Conservation (phyloP, 129 eudicot species). For the Flaveria brownii region DNA sequence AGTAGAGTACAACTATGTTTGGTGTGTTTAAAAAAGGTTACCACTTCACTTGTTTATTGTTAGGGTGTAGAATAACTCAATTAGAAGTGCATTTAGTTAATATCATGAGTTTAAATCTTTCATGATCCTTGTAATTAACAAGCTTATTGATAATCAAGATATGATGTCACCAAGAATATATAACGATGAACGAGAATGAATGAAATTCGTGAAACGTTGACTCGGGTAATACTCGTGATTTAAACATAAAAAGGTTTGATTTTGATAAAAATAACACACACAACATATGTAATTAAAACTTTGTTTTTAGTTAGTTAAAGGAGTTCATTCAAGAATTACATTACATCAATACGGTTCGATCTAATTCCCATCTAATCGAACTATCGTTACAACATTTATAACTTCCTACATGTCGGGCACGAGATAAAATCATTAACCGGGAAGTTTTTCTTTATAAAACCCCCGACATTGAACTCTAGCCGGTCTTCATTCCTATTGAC, state of each 20-base stretch:
- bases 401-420: background rate
- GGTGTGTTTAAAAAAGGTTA: too few species aligned
- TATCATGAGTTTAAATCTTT: too few species aligned
- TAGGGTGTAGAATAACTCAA: too few species aligned
- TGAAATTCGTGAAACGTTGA: too few species aligned
- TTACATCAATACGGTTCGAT: background rate
- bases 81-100: too few species aligned
- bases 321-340: constrained; percentile 1
- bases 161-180: too few species aligned
- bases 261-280: background rate
- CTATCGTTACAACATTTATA: too few species aligned
- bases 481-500: background rate
- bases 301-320: background rate
- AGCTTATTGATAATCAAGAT: too few species aligned
- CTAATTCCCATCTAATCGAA: background rate
- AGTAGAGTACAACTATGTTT: too few species aligned
- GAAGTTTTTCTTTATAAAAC: background rate
- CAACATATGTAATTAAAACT: background rate
- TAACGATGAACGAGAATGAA: too few species aligned
- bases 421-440: background rate
- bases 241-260: background rate
- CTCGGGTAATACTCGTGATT: background rate
- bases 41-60: too few species aligned
- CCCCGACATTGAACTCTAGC: background rate
- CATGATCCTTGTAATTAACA: too few species aligned